Conservation (phyloP, 2,329 filamentous ascomycete genomes). For the Canariomyces notabilis region DNA sequence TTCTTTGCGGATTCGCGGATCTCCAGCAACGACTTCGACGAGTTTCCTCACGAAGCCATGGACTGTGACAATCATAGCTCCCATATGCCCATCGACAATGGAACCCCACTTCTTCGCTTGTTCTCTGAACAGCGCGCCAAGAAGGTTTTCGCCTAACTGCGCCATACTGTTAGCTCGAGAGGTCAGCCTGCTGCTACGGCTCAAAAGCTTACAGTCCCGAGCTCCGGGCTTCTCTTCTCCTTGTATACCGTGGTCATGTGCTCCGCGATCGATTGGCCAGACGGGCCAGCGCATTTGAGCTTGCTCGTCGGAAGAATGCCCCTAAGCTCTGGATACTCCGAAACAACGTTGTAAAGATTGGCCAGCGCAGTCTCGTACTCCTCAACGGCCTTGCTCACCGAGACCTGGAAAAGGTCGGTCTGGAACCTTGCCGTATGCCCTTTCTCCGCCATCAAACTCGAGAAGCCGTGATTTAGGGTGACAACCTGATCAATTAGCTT, state of each 20-base stretch:
- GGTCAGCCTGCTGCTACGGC: background rate
- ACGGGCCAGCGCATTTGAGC: slow-evolving; percentile 16
- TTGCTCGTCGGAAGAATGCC: slow-evolving; percentile 24
- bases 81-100: slow-evolving; percentile 45
- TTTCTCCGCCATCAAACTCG: slow-evolving; percentile 23
- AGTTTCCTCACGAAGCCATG: slow-evolving; percentile 47
- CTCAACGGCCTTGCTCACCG: background rate
- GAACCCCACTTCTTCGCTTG: slow-evolving; percentile 51
- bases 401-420: background rate
- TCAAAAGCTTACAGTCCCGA: slow-evolving; percentile 46
- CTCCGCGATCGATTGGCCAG: slow-evolving; percentile 33
- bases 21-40: slow-evolving; percentile 39
- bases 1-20: slow-evolving; percentile 37
- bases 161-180: background rate
- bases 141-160: slow-evolving; percentile 36
- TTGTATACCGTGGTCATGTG: slow-evolving; percentile 42
- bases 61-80: slow-evolving; percentile 45
- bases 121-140: slow-evolving; percentile 44
- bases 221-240: slow-evolving; percentile 46
- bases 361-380: slow-evolving; percentile 22
- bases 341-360: background rate
- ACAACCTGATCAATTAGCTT: slow-evolving; percentile 37
- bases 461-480: slow-evolving; percentile 35
- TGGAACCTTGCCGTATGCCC: slow-evolving; percentile 29
- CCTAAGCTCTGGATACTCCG: slow-evolving; percentile 21